Percentiles rank a stretch among this genome's conserved stretches.
These are phyloP conservation scores for Fraxinus latifolia DNA, from an alignment of 305 asterid genomes.

Conservation along the genomic window DNA sequence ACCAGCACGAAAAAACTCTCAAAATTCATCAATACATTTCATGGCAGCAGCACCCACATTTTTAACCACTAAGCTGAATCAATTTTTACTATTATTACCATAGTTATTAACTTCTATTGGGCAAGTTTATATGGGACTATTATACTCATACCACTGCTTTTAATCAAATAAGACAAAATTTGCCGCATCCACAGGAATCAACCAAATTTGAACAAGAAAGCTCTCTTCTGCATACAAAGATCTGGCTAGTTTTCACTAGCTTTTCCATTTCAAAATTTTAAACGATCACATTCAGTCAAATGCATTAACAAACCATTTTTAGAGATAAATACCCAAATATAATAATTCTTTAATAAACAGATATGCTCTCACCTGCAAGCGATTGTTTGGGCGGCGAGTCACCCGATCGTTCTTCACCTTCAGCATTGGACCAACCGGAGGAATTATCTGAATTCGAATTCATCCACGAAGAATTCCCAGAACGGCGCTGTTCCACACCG, in stretches of 20 bases:
- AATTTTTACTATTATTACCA: neutral
- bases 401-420: constrained; percentile 35
- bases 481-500: constrained; percentile 43
- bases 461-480: constrained; percentile 46
- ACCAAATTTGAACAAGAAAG: neutral
- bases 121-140: neutral
- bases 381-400: constrained; percentile 49
- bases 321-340: neutral
- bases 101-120: neutral
- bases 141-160: neutral
- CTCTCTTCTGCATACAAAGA: neutral
- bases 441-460: constrained; percentile 52
- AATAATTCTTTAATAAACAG: neutral
- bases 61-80: neutral
- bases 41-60: neutral
- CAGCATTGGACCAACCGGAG: constrained; percentile 72
- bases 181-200: neutral
- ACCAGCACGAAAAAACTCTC: neutral
- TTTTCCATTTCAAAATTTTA: neutral
- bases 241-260: neutral
- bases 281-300: neutral
- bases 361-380: constrained; percentile 49
- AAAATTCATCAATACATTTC: neutral
- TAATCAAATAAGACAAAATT: neutral
- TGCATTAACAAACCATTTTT: neutral